Base-by-base conservation (phyloP, 2,329 filamentous ascomycete genomes). In the Fusarium sp. region DNA sequence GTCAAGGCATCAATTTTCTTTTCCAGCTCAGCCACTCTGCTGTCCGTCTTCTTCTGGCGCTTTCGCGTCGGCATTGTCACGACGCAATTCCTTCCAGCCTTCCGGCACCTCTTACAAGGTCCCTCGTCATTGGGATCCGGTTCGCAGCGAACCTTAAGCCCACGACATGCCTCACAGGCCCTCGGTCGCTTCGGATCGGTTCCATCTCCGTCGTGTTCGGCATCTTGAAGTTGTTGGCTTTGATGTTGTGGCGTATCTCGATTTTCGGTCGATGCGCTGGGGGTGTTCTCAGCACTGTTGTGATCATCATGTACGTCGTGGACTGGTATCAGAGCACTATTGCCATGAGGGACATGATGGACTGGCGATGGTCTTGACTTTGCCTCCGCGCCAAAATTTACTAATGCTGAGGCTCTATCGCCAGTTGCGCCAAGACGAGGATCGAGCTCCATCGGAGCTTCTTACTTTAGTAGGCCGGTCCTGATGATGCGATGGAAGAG, bases 1-100 rank as follows among this genome's bases (percentile, higher is more conserved):
- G 93, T 97, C 79, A 97, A 81, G 14, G 92, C 93, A 84, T 97
- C 94, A 72, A 97, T 95, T 85, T 97, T 97, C 86, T 92, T 94
- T 85, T 97, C 95, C 57, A 98, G 86, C 84, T 97, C 95, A 14
- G 94, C 92, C 18, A 98, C 95, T 57, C 94, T 88, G 73, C 91
- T 95, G 80, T 97, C 95, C 60, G 93, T 95, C 86, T 97, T 97
- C 86, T 95, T 97, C 84, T 95, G 93, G 48, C 95, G 88, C 83
- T 97, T 97, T 44, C 94, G 81, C 35, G 86, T 89, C 20, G 88
- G 93, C 71, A 91, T 89, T 2, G 94, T 97, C 70, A 95, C 91
- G 44, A 95, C 84, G 79, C 95, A 97, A 71, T 86, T 86, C 41
- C 94, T 86, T n/a, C 91, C 90, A 6, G 94, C 93, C 83, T 97